Evolutionary conservation across 352 stramenopile genomes (phyloP).

Genomic region (Globisporangium megalacanthum): DNA sequence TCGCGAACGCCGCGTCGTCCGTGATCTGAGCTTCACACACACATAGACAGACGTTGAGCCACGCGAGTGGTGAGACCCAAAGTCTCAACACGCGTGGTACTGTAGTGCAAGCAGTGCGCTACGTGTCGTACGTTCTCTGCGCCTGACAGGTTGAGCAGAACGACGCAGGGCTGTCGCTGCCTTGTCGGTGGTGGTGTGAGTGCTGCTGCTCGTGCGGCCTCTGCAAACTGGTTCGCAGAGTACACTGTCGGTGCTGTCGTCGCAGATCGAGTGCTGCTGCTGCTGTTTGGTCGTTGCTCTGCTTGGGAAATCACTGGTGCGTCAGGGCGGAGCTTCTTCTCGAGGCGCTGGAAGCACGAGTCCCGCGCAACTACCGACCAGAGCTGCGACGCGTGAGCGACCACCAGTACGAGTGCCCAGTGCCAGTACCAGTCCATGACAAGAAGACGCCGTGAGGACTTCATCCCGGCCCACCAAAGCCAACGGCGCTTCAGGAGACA

Average conservation of each 20-base stretch:
- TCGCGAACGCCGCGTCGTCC: conserved; percentile 11
- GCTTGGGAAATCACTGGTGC: not conserved
- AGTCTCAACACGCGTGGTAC: too few relatives aligned
- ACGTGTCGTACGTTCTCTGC: conserved; percentile 36
- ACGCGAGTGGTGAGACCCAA: too few relatives aligned
- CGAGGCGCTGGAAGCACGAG: conserved; percentile 43
- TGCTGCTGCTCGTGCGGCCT: not conserved
- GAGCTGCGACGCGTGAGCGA: conserved; percentile 15
- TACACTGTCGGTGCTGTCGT: not conserved
- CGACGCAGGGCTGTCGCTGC: not conserved
- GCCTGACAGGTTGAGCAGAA: conserved; percentile 44
- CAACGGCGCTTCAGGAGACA: not conserved
- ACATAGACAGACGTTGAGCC: not conserved
- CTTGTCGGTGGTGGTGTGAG: not conserved
- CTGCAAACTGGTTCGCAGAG: conserved; percentile 9
- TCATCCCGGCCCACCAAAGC: too few relatives aligned
- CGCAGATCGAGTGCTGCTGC: not conserved
- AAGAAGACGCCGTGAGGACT: too few relatives aligned
- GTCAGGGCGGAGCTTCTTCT: not conserved
- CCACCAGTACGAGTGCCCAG: too few relatives aligned
- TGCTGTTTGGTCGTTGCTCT: not conserved
- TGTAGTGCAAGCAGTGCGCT: not conserved
- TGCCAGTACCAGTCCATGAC: too few relatives aligned
- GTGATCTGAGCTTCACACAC: conserved; percentile 14
- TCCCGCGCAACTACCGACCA: conserved; percentile 69